Percentiles rank a stretch among this genome's conserved stretches.
Evolutionary conservation across 306 rosid genomes (phyloP).

Genomic region (Cicer yamashitae): DNA sequence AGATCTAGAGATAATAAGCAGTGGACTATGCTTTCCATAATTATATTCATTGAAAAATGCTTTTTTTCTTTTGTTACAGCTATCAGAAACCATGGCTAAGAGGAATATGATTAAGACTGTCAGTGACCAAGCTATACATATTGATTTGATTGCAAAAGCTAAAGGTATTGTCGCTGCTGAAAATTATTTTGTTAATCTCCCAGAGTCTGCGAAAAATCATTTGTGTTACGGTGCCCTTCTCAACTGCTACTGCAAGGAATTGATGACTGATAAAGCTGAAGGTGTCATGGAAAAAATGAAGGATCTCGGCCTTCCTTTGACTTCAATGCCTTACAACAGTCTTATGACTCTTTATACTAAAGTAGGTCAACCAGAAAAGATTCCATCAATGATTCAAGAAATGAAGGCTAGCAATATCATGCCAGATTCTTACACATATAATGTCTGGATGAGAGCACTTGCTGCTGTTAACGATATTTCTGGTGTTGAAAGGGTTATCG

Average conservation of each 20-base stretch:
- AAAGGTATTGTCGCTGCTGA: slow-evolving; percentile 78
- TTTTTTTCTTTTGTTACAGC: slow-evolving; percentile 50
- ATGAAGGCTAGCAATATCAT: slow-evolving; percentile 68
- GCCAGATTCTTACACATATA: slow-evolving; percentile 74
- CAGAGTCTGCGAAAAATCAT: slow-evolving; percentile 79
- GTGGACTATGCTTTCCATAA: not conserved
- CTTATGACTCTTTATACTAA: slow-evolving; percentile 85
- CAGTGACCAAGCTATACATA: slow-evolving; percentile 90
- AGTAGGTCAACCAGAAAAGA: slow-evolving; percentile 62
- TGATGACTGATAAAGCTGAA: slow-evolving; percentile 82
- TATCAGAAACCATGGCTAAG: slow-evolving; percentile 78
- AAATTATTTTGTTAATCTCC: slow-evolving; percentile 71
- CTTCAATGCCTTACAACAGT: slow-evolving; percentile 78
- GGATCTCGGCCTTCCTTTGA: slow-evolving; percentile 76
- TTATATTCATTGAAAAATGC: slow-evolving; percentile 7
- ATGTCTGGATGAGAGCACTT: slow-evolving; percentile 88
- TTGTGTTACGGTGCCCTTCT: slow-evolving; percentile 81
- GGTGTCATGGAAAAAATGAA: slow-evolving; percentile 85
- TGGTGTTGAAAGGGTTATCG: slow-evolving; percentile 84
- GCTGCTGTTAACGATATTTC: slow-evolving; percentile 77
- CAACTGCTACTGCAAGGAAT: slow-evolving; percentile 93
- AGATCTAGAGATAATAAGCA: not conserved
- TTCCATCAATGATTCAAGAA: slow-evolving; percentile 72
- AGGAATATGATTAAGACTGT: slow-evolving; percentile 83
- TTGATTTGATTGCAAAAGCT: slow-evolving; percentile 80